Base-by-base conservation (phyloP, 1,139 yeast genomes). In the Kurtzmaniella quercitrusa region DNA sequence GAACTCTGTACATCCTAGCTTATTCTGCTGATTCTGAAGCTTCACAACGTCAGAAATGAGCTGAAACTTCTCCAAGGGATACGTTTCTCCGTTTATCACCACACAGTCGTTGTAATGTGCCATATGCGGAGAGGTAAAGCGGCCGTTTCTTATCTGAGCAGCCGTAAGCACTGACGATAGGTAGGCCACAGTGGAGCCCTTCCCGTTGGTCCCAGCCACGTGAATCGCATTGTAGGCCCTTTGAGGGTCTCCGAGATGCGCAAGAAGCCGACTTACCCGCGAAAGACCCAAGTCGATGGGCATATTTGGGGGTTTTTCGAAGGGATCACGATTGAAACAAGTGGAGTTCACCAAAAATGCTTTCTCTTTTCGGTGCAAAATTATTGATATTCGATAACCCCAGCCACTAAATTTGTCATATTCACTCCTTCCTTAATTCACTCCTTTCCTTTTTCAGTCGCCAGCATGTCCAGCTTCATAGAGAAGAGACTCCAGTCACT, bases 171-270 rank as follows among this genome's bases (percentile, higher is more conserved):
- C 71, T 19, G 89, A 77, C 3, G 90, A 73, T 8, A 90, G 51
- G 57, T 88, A 89, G 0, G 96, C 82, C 47, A 94, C 80, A 0
- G 90, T 88, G 0, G 96, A 88, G 0, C 98, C 98, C 57, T 91
- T 91, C 0, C 98, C 98, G 58, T 91, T 91, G 4, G 97, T 91
- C 0, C 98, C 98, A 0, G 96, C 96, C 10, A 91, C 74, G 58
- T 91, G 97, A 6, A 91, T 66, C 1, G 90, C 79, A 49, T 79
- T 77, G 59, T 79, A 79, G 2, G 63, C 49, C 15, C 60, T 57
- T 40, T 88, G 95, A 0, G 96, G 96, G 54, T 79, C 76, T 0
- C 89, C 89, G 29, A 89, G 63, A 41, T 68, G 65, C 3, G 60
- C 52, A n/a, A 88, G 72, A n/a, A 89, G 75, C 41, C 62, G 61